These are phyloP conservation scores for Aspergillus versicolor DNA, from an alignment of 2,329 filamentous ascomycete genomes.

Conservation along the genomic window DNA sequence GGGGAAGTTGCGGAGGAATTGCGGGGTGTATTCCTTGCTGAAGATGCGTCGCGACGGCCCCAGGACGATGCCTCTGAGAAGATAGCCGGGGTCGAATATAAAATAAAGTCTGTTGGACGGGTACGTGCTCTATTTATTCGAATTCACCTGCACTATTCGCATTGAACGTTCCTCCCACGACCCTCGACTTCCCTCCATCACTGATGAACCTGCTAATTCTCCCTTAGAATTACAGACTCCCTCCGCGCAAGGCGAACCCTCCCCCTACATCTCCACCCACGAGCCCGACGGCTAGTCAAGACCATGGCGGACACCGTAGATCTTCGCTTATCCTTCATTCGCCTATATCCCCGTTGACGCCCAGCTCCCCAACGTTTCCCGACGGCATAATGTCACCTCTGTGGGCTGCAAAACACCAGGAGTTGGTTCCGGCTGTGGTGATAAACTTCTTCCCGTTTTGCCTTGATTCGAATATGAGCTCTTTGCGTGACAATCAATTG, in stretches of 20 bases:
- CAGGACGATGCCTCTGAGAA: constrained; percentile 49
- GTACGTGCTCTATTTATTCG: constrained; percentile 56
- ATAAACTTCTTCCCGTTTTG: constrained; percentile 78
- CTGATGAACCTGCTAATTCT: constrained; percentile 17
- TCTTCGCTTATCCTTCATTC: constrained; percentile 71
- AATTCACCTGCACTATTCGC: background rate
- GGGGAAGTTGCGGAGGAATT: constrained; percentile 65
- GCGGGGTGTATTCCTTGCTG: constrained; percentile 63
- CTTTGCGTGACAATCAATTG: constrained; percentile 79
- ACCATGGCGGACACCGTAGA: constrained; percentile 43
- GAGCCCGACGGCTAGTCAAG: constrained; percentile 52
- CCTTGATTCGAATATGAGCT: constrained; percentile 70
- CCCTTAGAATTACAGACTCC: constrained; percentile 53
- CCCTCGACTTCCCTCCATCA: background rate
- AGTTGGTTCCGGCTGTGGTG: constrained; percentile 75
- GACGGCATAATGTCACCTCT: constrained; percentile 79
- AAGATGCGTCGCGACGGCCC: constrained; percentile 63
- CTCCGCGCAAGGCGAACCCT: constrained; percentile 62
- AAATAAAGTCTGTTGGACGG: constrained; percentile 73
- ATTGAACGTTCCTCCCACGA: background rate
- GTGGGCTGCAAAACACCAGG: constrained; percentile 89
- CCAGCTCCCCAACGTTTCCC: constrained; percentile 78
- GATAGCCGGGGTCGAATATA: constrained; percentile 59
- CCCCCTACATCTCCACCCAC: constrained; percentile 52
- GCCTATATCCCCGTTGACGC: constrained; percentile 84